Evolutionary conservation across 345 rosid species (phyloP).

Genomic region (Brassica juncea): DNA sequence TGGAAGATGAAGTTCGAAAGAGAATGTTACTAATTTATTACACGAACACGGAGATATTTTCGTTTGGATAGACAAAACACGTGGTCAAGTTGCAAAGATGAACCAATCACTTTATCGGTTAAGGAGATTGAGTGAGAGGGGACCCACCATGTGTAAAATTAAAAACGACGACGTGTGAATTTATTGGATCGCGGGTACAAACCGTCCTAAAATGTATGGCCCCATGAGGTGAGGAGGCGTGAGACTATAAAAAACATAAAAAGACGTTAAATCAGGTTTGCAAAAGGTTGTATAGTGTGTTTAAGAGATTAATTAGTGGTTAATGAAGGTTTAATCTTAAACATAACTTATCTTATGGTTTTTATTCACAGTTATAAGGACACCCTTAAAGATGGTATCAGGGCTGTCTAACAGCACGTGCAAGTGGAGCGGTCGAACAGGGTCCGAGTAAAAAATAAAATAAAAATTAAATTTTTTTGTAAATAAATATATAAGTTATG

Average conservation of each 20-base stretch:
- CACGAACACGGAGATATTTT: slow-evolving; percentile 21
- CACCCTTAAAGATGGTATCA: too few species aligned
- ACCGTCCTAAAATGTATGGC: not conserved
- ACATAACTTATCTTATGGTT: too few species aligned
- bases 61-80: slow-evolving; percentile 24
- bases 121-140: slow-evolving; percentile 1
- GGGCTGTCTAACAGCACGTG: too few species aligned
- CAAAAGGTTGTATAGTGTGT: not conserved
- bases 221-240: not conserved
- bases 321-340: too few species aligned
- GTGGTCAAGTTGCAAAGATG: slow-evolving; percentile 22
- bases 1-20: not conserved
- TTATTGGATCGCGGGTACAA: not conserved
- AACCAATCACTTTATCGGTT: not conserved
- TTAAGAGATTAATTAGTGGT: not conserved
- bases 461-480: too few species aligned
- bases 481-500: too few species aligned
- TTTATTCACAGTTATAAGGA: too few species aligned
- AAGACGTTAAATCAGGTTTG: too few species aligned
- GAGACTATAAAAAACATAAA: not conserved
- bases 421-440: too few species aligned
- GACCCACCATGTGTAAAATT: not conserved
- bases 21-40: slow-evolving; percentile 11
- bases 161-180: not conserved
- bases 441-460: too few species aligned